Evolutionary conservation across 345 rosid genomes (phyloP).

Genomic region (Gossypioides kirkii): DNA sequence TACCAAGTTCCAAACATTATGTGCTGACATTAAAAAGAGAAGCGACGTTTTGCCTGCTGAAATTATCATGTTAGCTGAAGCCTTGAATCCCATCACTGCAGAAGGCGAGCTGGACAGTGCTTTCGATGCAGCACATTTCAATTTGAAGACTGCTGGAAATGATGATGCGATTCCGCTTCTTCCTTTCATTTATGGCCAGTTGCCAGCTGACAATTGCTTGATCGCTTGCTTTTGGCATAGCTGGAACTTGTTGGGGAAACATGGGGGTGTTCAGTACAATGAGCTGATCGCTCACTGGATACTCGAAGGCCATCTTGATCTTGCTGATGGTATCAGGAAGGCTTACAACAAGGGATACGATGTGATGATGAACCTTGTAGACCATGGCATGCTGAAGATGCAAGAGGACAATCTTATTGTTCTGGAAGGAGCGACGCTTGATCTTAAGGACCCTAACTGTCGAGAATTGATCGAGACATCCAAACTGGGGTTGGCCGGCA

Average conservation of each 20-base stretch:
- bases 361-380: constrained; percentile 46
- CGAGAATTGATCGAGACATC: constrained; percentile 28
- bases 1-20: not conserved
- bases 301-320: constrained; percentile 60
- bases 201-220: not conserved
- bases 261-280: constrained; percentile 38
- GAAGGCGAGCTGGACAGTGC: not conserved
- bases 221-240: constrained; percentile 50
- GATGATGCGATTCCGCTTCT: constrained; percentile 14
- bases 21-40: not conserved
- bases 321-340: constrained; percentile 26
- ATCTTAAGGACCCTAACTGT: constrained; percentile 25
- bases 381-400: constrained; percentile 39
- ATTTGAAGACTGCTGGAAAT: not conserved
- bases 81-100: constrained; percentile 19
- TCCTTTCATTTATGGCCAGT: constrained; percentile 21
- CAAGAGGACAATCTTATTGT: constrained; percentile 37
- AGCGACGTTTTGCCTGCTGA: constrained; percentile 28
- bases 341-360: constrained; percentile 42
- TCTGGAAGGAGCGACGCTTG: constrained; percentile 32
- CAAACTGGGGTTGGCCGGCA: constrained; percentile 29
- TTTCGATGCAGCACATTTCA: constrained; percentile 8
- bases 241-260: constrained; percentile 28
- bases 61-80: constrained; percentile 30
- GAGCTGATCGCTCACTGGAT: constrained; percentile 60